phyloP scores from a whole-genome alignment of 495 filamentous ascomycete species.

The Penicillium subrubescens region DNA sequence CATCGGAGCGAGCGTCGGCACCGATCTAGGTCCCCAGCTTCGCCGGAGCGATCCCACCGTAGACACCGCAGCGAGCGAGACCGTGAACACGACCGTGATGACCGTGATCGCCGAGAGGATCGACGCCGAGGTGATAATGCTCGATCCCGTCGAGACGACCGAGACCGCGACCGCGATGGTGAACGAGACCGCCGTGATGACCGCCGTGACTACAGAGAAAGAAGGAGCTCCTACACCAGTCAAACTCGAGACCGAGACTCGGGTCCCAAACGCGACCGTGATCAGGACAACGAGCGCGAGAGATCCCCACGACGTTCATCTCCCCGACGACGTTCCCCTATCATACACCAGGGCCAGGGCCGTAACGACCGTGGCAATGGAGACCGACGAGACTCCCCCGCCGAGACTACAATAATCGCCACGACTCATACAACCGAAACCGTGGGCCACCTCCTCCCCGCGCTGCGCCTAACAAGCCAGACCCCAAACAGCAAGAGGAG shows the following conservation, averaged over 20 bases:
- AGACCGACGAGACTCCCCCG: constrained; percentile 22
- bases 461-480: constrained; percentile 15
- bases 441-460: constrained; percentile 15
- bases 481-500: constrained; percentile 36
- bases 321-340: constrained; percentile 15
- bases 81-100: constrained; percentile 19
- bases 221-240: constrained; percentile 21
- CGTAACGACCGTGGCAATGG: constrained; percentile 15
- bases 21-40: constrained; percentile 40
- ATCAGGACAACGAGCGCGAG: constrained; percentile 20
- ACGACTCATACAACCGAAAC: constrained; percentile 28
- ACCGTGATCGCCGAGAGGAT: constrained; percentile 20
- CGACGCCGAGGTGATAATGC: constrained; percentile 18
- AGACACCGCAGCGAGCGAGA: constrained; percentile 37
- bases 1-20: constrained; percentile 33
- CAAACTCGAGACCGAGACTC: constrained; percentile 33
- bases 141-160: constrained; percentile 22
- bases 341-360: constrained; percentile 11
- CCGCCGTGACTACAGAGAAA: constrained; percentile 27
- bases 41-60: constrained; percentile 28
- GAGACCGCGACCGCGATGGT: constrained; percentile 21
- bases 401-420: constrained; percentile 19
- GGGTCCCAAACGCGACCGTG: constrained; percentile 30
- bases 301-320: constrained; percentile 27
- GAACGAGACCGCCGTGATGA: constrained; percentile 23